Percentiles rank a stretch among this genome's conserved stretches.
Conservation (phyloP, 2,329 filamentous ascomycete species). For the Diaporthe humulicola region DNA sequence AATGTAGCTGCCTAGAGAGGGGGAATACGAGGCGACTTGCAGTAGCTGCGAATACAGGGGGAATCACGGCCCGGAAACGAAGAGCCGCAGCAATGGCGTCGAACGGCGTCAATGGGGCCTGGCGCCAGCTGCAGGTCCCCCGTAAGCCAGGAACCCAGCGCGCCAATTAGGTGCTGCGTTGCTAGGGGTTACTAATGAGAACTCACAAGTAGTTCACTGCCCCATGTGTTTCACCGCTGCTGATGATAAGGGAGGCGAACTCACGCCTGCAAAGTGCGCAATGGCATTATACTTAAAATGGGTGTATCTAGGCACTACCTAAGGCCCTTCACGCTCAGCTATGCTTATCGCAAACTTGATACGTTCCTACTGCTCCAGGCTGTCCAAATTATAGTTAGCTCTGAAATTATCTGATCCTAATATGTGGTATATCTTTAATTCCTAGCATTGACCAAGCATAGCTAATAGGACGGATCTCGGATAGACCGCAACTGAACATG, state of each 20-base stretch:
- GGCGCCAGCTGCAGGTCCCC: not conserved
- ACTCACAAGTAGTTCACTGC: not conserved
- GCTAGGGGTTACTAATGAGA: not conserved
- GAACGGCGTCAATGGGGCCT: not conserved
- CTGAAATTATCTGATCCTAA: no score
- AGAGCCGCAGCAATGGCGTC: slow-evolving; percentile 8
- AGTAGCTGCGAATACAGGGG: not conserved
- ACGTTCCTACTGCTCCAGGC: no score
- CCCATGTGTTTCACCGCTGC: not conserved
- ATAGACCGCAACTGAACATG: no score
- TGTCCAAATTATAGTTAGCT: no score
- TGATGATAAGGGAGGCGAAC: not conserved
- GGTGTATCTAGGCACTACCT: no score
- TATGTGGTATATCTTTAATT: no score
- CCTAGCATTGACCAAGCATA: no score
- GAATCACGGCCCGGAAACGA: not conserved
- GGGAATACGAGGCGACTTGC: slow-evolving; percentile 12
- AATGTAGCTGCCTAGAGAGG: slow-evolving; percentile 23
- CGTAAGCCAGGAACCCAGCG: not conserved
- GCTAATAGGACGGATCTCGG: no score
- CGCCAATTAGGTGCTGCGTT: not conserved
- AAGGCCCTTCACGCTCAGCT: no score
- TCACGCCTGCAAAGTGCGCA: not conserved
- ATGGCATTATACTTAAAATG: no score
- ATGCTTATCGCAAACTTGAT: no score